Evolutionary conservation across 345 rosid genomes (phyloP), one percentile per base, ranked within the genome.

Genomic region (Salix caprea): DNA sequence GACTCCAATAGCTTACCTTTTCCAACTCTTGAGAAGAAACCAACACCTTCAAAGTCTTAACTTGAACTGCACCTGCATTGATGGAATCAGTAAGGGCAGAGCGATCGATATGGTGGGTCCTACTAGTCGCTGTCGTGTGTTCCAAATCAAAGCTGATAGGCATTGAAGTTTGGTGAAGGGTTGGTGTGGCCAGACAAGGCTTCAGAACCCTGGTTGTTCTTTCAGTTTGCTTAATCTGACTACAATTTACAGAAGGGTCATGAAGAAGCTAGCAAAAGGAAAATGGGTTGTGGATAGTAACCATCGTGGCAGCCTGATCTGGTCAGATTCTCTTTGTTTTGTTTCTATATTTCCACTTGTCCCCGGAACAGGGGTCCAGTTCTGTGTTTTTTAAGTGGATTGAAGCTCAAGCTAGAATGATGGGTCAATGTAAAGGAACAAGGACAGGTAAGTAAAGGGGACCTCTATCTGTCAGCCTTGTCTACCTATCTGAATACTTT

Each of bases 351-450:
- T 15, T 15, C 48, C 67, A 66, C 50, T 46, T 74, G 75, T 74
- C 44, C 6, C 30, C 21, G 30, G 37, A 42, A 2, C 2, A 16
- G 73, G 82, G 85, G 64, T 65, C 67, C 71, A 30, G 39, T n/a
- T 56, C 23, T 15, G 10, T 21, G 37, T 37, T 66, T 26, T 28
- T 46, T 2, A 13, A 40, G 26, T 72, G 62, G 74, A 67, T 73
- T 82, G 76, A 50, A 60, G 52, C 42, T 73, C 18, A 82, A 80
- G 88, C 78, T 66, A 73, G 75, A 79, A 80, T 78, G 80, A 80
- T 77, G 76, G 58, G 21, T 18, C 65, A 21, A 21, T 5, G 24
- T 2, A 50, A 44, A 18, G 36, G 32, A 28, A 21, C 16, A 2
- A 1, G 1, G 16, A 15, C 46, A 39, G 70, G 28, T 7, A 37